A percentile compares a stretch with the other conserved stretches of the same genome.
Evolutionary conservation across 2,329 filamentous ascomycete genomes (phyloP).

Genomic region (Zymoseptoria ardabiliae): DNA sequence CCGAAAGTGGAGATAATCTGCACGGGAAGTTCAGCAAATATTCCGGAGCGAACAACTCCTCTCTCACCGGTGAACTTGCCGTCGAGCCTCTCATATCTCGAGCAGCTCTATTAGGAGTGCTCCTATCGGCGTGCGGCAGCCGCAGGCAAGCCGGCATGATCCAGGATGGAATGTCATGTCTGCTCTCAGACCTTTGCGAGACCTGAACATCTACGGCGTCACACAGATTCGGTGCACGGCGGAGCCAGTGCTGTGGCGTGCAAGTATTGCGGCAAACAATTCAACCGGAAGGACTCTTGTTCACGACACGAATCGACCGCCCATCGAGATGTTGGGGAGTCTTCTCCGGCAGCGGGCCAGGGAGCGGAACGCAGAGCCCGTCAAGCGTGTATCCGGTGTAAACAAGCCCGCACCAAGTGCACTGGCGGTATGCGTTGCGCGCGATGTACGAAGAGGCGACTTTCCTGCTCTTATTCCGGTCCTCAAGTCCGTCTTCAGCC

Average conservation of each 20-base stretch:
- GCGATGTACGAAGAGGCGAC: not conserved
- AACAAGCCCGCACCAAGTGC: slow-evolving; percentile 3
- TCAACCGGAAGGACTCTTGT: slow-evolving; percentile 6
- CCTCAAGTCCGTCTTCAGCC: not conserved
- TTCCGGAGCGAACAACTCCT: not conserved
- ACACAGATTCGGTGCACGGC: not conserved
- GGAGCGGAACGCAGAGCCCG: slow-evolving; percentile 1
- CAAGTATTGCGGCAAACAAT: slow-evolving; percentile 2
- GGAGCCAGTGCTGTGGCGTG: not conserved
- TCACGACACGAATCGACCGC: slow-evolving; percentile 1
- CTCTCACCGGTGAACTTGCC: not conserved
- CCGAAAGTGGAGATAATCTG: not conserved
- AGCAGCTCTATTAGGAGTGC: not conserved
- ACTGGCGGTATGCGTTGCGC: slow-evolving; percentile 1
- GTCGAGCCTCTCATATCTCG: not conserved
- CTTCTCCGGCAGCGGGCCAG: not conserved
- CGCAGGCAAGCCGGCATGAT: not conserved
- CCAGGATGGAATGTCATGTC: not conserved
- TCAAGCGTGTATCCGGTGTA: slow-evolving; percentile 1
- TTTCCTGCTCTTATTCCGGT: slow-evolving; percentile 1
- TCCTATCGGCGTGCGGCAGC: not conserved
- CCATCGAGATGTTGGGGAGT: not conserved
- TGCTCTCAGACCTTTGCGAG: slow-evolving; percentile 1
- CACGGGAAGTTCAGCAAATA: not conserved
- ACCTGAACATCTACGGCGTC: slow-evolving; percentile 1